Percentiles rank a stretch among this genome's conserved stretches.
phyloP scores from a whole-genome alignment of 1,284 basidiomycete species.

The Ceratobasidium theobromae region DNA sequence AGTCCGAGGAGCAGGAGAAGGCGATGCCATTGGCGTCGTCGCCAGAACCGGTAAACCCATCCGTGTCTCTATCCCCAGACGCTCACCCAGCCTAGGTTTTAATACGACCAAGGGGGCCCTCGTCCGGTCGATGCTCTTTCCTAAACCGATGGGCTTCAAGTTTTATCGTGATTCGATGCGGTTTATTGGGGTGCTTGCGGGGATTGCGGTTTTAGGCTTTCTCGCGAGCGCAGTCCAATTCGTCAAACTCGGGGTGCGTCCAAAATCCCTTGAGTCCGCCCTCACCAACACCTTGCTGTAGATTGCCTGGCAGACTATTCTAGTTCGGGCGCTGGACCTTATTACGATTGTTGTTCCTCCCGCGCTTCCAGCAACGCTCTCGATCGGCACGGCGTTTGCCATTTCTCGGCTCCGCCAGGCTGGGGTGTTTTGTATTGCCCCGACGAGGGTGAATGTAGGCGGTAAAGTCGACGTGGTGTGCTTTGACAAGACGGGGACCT shows the following conservation, averaged over 20 bases:
- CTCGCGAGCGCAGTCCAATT: constrained; percentile 89
- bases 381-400: constrained; percentile 97
- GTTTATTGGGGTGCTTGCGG: constrained; percentile 90
- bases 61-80: neutral
- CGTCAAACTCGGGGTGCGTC: constrained; percentile 78
- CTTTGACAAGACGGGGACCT: constrained; percentile 99
- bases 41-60: constrained; percentile 73
- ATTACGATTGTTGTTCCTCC: constrained; percentile 98
- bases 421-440: constrained; percentile 96
- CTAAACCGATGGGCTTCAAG: constrained; percentile 97
- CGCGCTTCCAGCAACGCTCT: constrained; percentile 94
- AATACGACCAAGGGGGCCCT: constrained; percentile 98
- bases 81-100: constrained; percentile 62
- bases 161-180: constrained; percentile 97
- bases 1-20: constrained; percentile 66
- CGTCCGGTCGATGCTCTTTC: constrained; percentile 96
- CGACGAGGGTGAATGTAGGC: constrained; percentile 92
- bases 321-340: constrained; percentile 92
- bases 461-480: constrained; percentile 98
- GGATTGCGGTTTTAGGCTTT: constrained; percentile 87
- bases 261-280: too few relatives aligned
- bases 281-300: too few relatives aligned
- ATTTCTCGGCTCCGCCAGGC: constrained; percentile 84
- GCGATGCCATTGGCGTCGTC: constrained; percentile 81
- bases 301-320: constrained; percentile 88